These are phyloP conservation scores for Nematocida major DNA, from an alignment of 371 early-diverging fungal genomes.

Conservation along the genomic window DNA sequence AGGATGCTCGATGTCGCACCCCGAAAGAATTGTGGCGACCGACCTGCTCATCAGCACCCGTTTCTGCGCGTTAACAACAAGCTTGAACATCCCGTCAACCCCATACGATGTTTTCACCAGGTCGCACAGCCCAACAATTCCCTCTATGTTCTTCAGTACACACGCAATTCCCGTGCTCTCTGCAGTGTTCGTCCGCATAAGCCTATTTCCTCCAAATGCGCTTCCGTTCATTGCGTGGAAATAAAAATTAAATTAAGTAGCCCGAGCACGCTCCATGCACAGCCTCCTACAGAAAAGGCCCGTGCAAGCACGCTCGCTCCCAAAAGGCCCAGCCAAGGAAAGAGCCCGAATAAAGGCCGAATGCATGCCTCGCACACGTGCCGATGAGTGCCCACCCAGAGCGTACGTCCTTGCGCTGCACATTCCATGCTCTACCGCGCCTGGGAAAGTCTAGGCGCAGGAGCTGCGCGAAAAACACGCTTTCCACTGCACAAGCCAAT, in stretches of 20 bases:
- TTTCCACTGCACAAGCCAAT: too few relatives aligned
- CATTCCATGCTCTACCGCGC: too few relatives aligned
- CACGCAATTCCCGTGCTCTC: conserved; percentile 34
- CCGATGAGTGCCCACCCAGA: too few relatives aligned
- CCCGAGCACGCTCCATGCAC: not conserved
- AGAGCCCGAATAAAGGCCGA: too few relatives aligned
- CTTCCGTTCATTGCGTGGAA: conserved; percentile 19
- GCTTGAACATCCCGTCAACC: conserved; percentile 48
- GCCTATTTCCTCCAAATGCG: conserved; percentile 39
- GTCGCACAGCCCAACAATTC: conserved; percentile 27
- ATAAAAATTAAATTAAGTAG: conserved; percentile 28
- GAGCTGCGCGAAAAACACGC: too few relatives aligned
- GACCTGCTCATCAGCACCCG: conserved; percentile 37
- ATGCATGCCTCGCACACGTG: too few relatives aligned
- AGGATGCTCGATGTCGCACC: conserved; percentile 61
- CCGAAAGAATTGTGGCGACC: conserved; percentile 53
- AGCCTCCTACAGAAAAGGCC: not conserved
- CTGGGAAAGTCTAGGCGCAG: too few relatives aligned
- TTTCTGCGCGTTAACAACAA: conserved; percentile 46
- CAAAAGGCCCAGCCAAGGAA: not conserved
- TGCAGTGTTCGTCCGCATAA: conserved; percentile 44
- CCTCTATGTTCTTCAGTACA: conserved; percentile 50
- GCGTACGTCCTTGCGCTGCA: too few relatives aligned
- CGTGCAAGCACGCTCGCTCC: not conserved
- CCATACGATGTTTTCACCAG: conserved; percentile 44